Evolutionary conservation across 2,329 filamentous ascomycete genomes (phyloP).

Genomic region (Amesomyces nigricolor): DNA sequence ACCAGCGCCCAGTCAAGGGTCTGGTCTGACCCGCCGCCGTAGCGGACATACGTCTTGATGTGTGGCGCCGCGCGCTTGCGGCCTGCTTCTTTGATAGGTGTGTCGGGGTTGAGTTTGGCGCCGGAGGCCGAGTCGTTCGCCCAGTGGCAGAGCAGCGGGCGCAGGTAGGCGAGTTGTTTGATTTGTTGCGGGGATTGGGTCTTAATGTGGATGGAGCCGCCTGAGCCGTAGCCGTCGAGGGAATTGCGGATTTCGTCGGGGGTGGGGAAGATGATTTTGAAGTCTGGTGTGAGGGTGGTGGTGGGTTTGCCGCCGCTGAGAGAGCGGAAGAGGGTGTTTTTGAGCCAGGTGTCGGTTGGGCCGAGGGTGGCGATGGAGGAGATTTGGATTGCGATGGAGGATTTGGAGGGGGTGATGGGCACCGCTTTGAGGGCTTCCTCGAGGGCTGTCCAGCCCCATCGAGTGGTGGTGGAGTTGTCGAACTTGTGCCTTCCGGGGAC

Average conservation of each 20-base stretch:
- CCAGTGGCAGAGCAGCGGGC: conserved; percentile 70
- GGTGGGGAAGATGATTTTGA: conserved; percentile 76
- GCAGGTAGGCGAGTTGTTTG: conserved; percentile 69
- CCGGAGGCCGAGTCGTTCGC: conserved; percentile 50
- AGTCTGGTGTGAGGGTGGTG: conserved; percentile 36
- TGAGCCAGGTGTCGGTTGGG: conserved; percentile 64
- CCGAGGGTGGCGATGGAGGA: conserved; percentile 81
- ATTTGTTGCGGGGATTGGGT: conserved; percentile 62
- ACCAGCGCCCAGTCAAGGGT: conserved; percentile 76
- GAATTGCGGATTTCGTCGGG: conserved; percentile 70
- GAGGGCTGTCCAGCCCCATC: conserved; percentile 74
- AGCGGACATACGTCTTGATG: conserved; percentile 83
- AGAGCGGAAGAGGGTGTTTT: conserved; percentile 54
- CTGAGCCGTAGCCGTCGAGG: conserved; percentile 71
- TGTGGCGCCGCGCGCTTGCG: conserved; percentile 72
- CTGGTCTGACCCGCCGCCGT: conserved; percentile 34
- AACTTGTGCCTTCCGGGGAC: conserved; percentile 62
- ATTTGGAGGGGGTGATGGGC: conserved; percentile 37
- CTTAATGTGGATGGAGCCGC: conserved; percentile 77
- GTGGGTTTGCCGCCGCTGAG: conserved; percentile 34
- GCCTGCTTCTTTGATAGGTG: conserved; percentile 44
- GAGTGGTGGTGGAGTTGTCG: conserved; percentile 42
- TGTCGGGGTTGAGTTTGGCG: conserved; percentile 28
- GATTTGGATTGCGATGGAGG: conserved; percentile 57
- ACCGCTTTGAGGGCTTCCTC: conserved; percentile 53